A percentile compares a stretch with the other conserved stretches of the same genome.
Evolutionary conservation across 1,139 yeast genomes (phyloP).

Genomic region (Geotrichum restrictum): DNA sequence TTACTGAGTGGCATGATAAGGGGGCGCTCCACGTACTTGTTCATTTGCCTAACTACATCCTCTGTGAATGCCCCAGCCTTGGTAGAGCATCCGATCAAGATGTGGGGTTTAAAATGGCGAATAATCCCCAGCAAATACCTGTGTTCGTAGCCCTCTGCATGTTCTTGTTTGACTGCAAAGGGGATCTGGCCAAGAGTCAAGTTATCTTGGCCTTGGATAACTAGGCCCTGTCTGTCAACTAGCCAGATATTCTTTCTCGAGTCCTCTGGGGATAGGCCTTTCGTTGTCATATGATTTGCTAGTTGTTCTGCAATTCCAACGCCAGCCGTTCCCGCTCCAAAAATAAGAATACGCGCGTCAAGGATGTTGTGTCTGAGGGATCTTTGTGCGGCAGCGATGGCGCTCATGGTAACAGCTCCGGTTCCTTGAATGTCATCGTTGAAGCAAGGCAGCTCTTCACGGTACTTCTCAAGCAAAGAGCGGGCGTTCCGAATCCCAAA

Average conservation of each 20-base stretch:
- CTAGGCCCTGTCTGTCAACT: slow-evolving; percentile 81
- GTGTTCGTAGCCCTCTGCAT: slow-evolving; percentile 58
- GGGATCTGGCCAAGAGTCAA: slow-evolving; percentile 54
- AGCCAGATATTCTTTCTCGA: slow-evolving; percentile 70
- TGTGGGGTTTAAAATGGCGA: slow-evolving; percentile 74
- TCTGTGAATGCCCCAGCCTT: slow-evolving; percentile 93
- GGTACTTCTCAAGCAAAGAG: slow-evolving; percentile 70
- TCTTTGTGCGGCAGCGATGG: slow-evolving; percentile 81
- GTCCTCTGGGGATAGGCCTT: slow-evolving; percentile 68
- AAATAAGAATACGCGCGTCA: slow-evolving; percentile 67
- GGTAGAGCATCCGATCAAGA: slow-evolving; percentile 93
- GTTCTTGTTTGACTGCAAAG: slow-evolving; percentile 69
- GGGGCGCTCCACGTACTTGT: slow-evolving; percentile 79
- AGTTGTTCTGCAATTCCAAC: slow-evolving; percentile 93
- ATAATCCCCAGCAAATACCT: slow-evolving; percentile 65
- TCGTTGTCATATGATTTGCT: slow-evolving; percentile 75
- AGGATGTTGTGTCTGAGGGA: slow-evolving; percentile 62
- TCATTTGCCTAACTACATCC: slow-evolving; percentile 80
- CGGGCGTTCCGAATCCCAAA: slow-evolving; percentile 90
- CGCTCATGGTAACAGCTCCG: slow-evolving; percentile 99
- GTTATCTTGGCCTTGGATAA: slow-evolving; percentile 49
- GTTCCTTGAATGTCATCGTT: slow-evolving; percentile 98
- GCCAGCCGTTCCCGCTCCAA: slow-evolving; percentile 97
- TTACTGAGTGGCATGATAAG: slow-evolving; percentile 92
- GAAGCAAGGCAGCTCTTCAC: slow-evolving; percentile 76